Evolutionary conservation across 1,284 basidiomycete genomes (phyloP), one percentile per base, ranked within the genome.

Genomic region (Salmacisia buchloeana): DNA sequence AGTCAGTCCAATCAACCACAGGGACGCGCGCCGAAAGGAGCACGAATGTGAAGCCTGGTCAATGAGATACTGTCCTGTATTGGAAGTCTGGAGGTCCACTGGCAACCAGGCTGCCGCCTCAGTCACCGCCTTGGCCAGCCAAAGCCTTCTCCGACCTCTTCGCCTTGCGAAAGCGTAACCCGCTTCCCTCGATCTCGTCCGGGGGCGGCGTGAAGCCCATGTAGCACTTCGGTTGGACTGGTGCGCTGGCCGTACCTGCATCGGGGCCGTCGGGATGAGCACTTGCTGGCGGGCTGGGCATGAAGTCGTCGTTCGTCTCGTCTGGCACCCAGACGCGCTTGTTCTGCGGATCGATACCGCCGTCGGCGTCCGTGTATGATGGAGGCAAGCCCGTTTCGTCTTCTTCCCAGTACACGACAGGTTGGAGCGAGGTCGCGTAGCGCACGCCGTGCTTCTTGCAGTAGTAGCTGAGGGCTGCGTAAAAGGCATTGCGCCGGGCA

Each of bases 371-470:
- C 33, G 34, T 39, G 66, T 75, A 75, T 58, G 62, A 65, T 0
- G 74, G 74, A 18, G 72, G 72, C 13, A 70, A 60, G 2, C 54
- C 35, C 2, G 71, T 71, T 2, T 65, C 71, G 25, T 75, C 68
- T 23, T 73, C 73, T 4, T 64, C 65, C 73, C 72, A 74, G 59
- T 76, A 76, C 35, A 73, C 63, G 58, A 76, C 67, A 5, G 74
- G 74, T 61, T 72, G 71, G 12, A 68, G 68, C 10, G 69, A 60
- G 60, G 70, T 70, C 61, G 68, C 69, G 61, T 71, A 78, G 1
- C 71, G 63, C 49, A 78, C 62, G 54, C 72, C 73, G 63, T 78
- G 76, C 69, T 78, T 78, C 61, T 75, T 75, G 64, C 69, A 63
- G 63, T 75, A 78, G 63, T 69, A 78, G 18, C 66, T 68, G 35